phyloP scores from a whole-genome alignment of 2,329 filamentous ascomycete genomes.

The Pseudogymnoascus sp. region DNA sequence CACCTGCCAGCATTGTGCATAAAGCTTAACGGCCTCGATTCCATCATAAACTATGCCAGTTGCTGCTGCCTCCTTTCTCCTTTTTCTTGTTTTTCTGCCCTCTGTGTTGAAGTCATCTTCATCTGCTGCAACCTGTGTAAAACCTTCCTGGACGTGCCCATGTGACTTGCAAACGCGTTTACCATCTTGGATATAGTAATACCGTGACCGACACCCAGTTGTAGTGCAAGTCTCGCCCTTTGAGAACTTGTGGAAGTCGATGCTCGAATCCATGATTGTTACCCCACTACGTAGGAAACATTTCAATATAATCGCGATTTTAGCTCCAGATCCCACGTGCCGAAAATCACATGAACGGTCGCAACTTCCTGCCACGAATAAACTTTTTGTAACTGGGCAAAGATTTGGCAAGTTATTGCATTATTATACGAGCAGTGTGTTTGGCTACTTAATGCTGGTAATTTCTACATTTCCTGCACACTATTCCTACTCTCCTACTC shows the following conservation, averaged over 20 bases:
- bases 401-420: not conserved
- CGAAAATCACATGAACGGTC: not conserved
- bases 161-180: slow-evolving; percentile 52
- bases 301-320: not conserved
- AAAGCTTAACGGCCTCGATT: slow-evolving; percentile 63
- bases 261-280: slow-evolving; percentile 22
- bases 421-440: not conserved
- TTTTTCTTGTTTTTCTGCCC: slow-evolving; percentile 46
- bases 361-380: not conserved
- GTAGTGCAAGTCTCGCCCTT: slow-evolving; percentile 42
- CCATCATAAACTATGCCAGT: slow-evolving; percentile 53
- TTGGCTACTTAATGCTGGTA: not conserved
- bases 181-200: slow-evolving; percentile 52
- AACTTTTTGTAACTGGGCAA: not conserved
- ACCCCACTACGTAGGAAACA: not conserved
- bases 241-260: slow-evolving; percentile 30
- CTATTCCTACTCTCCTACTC: not conserved
- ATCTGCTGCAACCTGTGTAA: slow-evolving; percentile 43
- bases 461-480: not conserved
- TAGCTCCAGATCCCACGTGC: not conserved
- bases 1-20: slow-evolving; percentile 75
- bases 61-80: slow-evolving; percentile 48
- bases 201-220: slow-evolving; percentile 51
- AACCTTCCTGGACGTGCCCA: slow-evolving; percentile 53
- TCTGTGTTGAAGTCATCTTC: slow-evolving; percentile 59